Percentiles rank a stretch among this genome's conserved stretches.
phyloP scores from a whole-genome alignment of 306 rosid species.

The Lathyrus aphaca region DNA sequence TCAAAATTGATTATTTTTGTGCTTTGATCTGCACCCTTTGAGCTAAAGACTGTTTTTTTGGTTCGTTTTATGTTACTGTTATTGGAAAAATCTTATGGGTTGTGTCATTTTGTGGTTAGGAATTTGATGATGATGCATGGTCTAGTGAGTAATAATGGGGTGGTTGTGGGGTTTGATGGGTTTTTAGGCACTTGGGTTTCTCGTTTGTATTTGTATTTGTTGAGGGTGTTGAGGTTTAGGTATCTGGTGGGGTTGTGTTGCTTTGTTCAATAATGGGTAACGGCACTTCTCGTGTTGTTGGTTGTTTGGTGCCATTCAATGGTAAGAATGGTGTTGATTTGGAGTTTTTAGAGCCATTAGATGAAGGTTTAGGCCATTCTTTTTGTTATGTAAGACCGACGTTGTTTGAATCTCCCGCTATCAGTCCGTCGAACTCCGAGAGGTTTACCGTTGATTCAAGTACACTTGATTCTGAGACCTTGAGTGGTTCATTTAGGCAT shows the following conservation, averaged over 20 bases:
- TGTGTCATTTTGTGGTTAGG: slow-evolving; percentile 28
- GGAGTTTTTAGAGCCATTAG: slow-evolving; percentile 65
- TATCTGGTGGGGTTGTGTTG: slow-evolving; percentile 38
- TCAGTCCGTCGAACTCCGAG: slow-evolving; percentile 65
- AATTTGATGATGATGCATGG: slow-evolving; percentile 49
- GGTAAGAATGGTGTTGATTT: slow-evolving; percentile 61
- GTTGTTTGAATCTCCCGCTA: slow-evolving; percentile 68
- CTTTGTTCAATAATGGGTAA: slow-evolving; percentile 56
- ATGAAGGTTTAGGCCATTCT: slow-evolving; percentile 72
- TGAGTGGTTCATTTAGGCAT: slow-evolving; percentile 74
- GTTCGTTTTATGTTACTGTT: slow-evolving; percentile 15
- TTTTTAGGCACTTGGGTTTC: slow-evolving; percentile 28
- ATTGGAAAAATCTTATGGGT: slow-evolving; percentile 35
- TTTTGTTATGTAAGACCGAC: slow-evolving; percentile 69
- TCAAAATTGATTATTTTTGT: slow-evolving; percentile 27
- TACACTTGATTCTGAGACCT: slow-evolving; percentile 67
- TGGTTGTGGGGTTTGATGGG: slow-evolving; percentile 42
- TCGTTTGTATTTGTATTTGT: slow-evolving; percentile 38
- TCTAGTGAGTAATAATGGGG: slow-evolving; percentile 35
- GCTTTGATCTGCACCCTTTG: slow-evolving; percentile 35
- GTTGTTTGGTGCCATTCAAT: slow-evolving; percentile 63
- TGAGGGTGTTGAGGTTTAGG: slow-evolving; percentile 40
- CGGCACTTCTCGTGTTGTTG: slow-evolving; percentile 74
- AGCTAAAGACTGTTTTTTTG: slow-evolving; percentile 32
- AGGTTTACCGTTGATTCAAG: slow-evolving; percentile 70